A percentile compares a stretch with the other conserved stretches of the same genome.
Evolutionary conservation across 169 alveolate species (phyloP).

Genomic region (Plasmodium inui): DNA sequence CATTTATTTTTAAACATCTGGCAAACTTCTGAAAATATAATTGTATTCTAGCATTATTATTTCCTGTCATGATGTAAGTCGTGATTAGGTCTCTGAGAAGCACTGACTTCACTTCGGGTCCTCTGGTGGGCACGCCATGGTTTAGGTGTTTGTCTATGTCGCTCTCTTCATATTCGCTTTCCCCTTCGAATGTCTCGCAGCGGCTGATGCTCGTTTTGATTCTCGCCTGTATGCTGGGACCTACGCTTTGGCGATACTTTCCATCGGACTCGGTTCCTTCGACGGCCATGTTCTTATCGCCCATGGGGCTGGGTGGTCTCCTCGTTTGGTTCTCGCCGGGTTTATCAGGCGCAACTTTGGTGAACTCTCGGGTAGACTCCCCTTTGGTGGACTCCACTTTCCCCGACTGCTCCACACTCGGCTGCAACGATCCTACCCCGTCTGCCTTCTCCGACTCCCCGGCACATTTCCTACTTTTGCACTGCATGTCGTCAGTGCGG

Average conservation of each 20-base stretch:
- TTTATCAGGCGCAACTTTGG: neutral
- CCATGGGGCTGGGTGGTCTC: neutral
- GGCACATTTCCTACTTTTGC: neutral
- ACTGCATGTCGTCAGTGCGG: neutral
- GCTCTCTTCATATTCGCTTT: slow-evolving; percentile 38
- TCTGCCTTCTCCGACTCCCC: neutral
- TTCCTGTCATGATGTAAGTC: slow-evolving; percentile 82
- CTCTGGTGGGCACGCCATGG: slow-evolving; percentile 65
- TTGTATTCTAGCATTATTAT: slow-evolving; percentile 84
- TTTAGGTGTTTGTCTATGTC: slow-evolving; percentile 33
- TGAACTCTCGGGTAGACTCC: too few relatives aligned
- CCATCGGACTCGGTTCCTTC: neutral
- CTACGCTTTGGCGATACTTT: neutral
- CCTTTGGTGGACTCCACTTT: neutral
- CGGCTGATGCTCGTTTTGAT: slow-evolving; percentile 6
- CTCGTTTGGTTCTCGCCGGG: neutral
- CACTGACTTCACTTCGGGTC: slow-evolving; percentile 79
- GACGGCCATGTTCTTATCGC: neutral
- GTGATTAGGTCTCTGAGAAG: slow-evolving; percentile 80
- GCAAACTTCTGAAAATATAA: slow-evolving; percentile 79
- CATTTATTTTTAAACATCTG: slow-evolving; percentile 79
- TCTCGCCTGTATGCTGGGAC: neutral
- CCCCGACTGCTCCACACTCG: neutral
- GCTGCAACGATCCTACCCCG: neutral
- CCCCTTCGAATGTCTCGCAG: slow-evolving; percentile 2